phyloP scores from a whole-genome alignment of 345 rosid species.

The Brassica juncea region DNA sequence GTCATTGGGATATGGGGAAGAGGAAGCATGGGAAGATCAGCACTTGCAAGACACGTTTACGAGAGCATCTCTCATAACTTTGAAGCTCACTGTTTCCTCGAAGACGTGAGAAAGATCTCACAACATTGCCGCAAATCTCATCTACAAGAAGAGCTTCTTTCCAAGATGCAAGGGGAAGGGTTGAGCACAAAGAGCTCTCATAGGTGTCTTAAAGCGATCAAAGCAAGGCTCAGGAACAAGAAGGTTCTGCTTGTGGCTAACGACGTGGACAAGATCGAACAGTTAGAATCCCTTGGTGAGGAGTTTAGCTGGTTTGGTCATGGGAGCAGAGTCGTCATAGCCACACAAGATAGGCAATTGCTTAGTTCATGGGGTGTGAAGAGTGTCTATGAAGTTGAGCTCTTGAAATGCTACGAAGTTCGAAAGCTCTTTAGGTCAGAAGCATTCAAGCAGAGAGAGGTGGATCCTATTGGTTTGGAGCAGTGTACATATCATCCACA shows the following conservation, averaged over 20 bases:
- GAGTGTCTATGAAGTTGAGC: constrained; percentile 36
- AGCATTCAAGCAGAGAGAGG: constrained; percentile 27
- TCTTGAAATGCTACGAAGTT: constrained; percentile 27
- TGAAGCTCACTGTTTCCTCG: constrained; percentile 39
- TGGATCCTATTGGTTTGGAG: constrained; percentile 25
- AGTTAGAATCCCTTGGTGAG: constrained; percentile 35
- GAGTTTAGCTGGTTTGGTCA: constrained; percentile 42
- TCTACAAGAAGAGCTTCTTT: constrained; percentile 30
- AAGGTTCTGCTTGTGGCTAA: constrained; percentile 39
- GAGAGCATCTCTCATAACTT: constrained; percentile 25
- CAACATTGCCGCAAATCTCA: background rate
- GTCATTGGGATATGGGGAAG: constrained; percentile 40
- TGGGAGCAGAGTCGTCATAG: constrained; percentile 37
- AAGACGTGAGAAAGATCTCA: constrained; percentile 26
- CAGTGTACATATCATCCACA: constrained; percentile 6
- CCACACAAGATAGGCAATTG: constrained; percentile 38
- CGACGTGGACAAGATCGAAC: constrained; percentile 36
- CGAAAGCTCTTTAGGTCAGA: constrained; percentile 33
- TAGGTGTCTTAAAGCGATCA: constrained; percentile 20
- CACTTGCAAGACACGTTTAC: constrained; percentile 33
- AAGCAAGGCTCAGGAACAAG: constrained; percentile 28
- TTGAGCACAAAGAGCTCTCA: constrained; percentile 17
- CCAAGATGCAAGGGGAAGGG: constrained; percentile 36
- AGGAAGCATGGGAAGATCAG: constrained; percentile 38
- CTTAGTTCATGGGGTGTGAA: constrained; percentile 14